Evolutionary conservation across 345 rosid species (phyloP), one percentile per base, ranked within the genome.

Genomic region (Streptanthus diversifolius): DNA sequence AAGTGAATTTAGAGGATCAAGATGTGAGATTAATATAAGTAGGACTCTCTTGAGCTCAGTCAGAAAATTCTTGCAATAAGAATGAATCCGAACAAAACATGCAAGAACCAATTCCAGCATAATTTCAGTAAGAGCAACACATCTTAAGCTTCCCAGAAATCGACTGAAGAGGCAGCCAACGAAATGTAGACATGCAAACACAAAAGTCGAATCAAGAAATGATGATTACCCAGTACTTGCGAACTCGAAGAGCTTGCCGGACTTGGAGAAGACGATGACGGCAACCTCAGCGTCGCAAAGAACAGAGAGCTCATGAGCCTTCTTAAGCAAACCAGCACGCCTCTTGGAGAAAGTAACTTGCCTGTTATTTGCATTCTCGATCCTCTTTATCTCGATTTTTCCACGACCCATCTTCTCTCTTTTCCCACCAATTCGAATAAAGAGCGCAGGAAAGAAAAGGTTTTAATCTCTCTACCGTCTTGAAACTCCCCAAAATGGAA

Each of bases 271-370:
- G 78, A 89, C 83, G 63, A 90, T 93, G 51, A 89, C 88, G 67
- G 97, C 96, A 84, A 93, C 92, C 81, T 93, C 98, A 72, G 96
- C 89, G 71, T 93, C 98, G 66, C 97, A 90, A 12, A 93, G 89
- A 77, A 90, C 82, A 63, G 98, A 83, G 75, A 93, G 93, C 73
- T 93, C 98, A 43, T 72, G 86, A 66, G 98, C 92, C 68, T 93
- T 89, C 78, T 93, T 93, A 4, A 93, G 92, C 86, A 93, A 81
- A 47, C 98, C 98, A 66, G 84, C 73, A 77, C 97, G 88, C 68
- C 98, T 85, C 81, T 93, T 93, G 17, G 96, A 93, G 89, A 93
- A 93, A 25, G 97, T 93, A 27, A 93, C 97, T 82, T 93, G 97
- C 72, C 98, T 90, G 81, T 90, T 93, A 68, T 89, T 93, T 32